Conservation (phyloP, 495 filamentous ascomycete species). For the Aspergillus conjunctus region DNA sequence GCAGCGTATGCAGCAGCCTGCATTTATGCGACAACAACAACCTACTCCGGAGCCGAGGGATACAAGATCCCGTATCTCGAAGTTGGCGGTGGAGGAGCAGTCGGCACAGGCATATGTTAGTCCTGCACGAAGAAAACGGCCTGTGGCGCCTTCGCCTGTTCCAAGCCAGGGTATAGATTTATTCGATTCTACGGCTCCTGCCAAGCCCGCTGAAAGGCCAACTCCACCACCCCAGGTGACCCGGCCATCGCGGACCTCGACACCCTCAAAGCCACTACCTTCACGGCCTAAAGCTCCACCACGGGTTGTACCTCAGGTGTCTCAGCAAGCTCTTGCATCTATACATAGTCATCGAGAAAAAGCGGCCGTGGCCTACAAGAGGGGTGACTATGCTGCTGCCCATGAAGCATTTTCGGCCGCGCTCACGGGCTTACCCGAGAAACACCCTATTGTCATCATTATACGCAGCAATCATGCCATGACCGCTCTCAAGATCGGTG, state of each 20-base stretch:
- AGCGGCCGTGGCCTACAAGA: constrained; percentile 87
- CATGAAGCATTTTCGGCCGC: constrained; percentile 80
- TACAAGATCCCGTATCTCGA: constrained; percentile 63
- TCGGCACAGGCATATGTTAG: constrained; percentile 84
- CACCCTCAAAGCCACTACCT: constrained; percentile 38
- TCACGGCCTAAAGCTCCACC: constrained; percentile 54
- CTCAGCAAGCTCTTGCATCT: constrained; percentile 65
- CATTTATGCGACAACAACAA: constrained; percentile 46
- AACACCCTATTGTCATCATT: constrained; percentile 84
- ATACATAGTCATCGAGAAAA: constrained; percentile 75
- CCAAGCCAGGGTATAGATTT: constrained; percentile 59
- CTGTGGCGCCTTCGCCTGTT: constrained; percentile 46
- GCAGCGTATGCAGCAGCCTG: constrained; percentile 34
- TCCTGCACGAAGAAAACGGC: constrained; percentile 77
- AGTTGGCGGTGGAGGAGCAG: constrained; percentile 78
- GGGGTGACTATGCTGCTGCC: constrained; percentile 86
- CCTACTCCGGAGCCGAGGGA: constrained; percentile 43
- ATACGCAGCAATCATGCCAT: constrained; percentile 91
- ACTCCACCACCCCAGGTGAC: constrained; percentile 33
- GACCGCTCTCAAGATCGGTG: constrained; percentile 84
- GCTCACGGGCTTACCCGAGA: constrained; percentile 68
- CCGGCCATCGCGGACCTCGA: constrained; percentile 30
- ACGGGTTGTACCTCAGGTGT: constrained; percentile 68
- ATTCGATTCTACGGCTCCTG: constrained; percentile 50
- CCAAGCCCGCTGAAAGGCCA: constrained; percentile 32